Evolutionary conservation across 2,329 filamentous ascomycete species (phyloP).

Genomic region (Penicillium aurantiogriseum): DNA sequence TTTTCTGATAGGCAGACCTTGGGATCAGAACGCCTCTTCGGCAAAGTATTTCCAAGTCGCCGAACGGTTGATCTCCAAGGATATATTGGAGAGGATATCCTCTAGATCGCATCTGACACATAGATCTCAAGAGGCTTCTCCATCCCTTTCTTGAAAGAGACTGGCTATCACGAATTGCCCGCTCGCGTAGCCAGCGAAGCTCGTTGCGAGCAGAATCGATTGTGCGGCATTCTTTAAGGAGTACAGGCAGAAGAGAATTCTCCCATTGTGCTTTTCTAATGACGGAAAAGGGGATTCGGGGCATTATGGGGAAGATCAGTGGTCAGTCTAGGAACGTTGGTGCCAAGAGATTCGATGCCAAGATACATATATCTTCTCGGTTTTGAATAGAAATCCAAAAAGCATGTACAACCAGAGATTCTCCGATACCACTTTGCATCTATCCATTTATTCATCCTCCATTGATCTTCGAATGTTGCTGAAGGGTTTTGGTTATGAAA

Average conservation of each 20-base stretch:
- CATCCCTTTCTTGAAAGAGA: slow-evolving; percentile 15
- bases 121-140: slow-evolving; percentile 33
- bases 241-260: slow-evolving; percentile 40
- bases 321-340: neutral
- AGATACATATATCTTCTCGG: neutral
- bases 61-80: slow-evolving; percentile 84
- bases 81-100: slow-evolving; percentile 87
- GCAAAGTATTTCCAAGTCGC: slow-evolving; percentile 74
- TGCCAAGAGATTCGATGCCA: slow-evolving; percentile 6
- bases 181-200: slow-evolving; percentile 48
- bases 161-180: slow-evolving; percentile 26
- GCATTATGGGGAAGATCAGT: slow-evolving; percentile 34
- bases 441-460: no score
- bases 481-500: no score
- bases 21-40: slow-evolving; percentile 80
- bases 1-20: slow-evolving; percentile 43
- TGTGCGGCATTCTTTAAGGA: slow-evolving; percentile 47
- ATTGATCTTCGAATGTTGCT: no score
- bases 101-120: slow-evolving; percentile 46
- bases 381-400: no score
- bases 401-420: no score
- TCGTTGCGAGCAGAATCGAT: slow-evolving; percentile 47
- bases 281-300: slow-evolving; percentile 40
- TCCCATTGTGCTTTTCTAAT: slow-evolving; percentile 38
- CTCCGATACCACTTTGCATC: no score